Percentiles rank a stretch among this genome's conserved stretches.
Conservation (phyloP, 169 alveolate species). For the Plasmodium cynomolgi region DNA sequence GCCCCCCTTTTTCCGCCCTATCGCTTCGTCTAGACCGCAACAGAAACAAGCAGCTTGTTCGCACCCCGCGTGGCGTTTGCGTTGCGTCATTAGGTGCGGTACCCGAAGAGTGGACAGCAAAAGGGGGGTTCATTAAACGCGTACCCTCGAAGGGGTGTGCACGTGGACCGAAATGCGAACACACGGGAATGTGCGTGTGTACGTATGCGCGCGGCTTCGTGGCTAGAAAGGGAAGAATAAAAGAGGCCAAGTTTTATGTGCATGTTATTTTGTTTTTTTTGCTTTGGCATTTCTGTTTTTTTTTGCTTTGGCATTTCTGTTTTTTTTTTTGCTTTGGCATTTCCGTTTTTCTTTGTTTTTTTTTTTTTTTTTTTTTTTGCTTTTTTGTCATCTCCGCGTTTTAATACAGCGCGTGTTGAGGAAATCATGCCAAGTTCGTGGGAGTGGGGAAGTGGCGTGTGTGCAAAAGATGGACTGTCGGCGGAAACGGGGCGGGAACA, state of each 20-base stretch:
- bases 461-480: background rate
- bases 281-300: background rate
- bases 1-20: background rate
- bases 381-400: background rate
- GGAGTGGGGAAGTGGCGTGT: background rate
- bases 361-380: background rate
- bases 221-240: background rate
- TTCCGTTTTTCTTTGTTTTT: background rate
- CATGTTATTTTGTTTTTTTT: background rate
- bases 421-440: background rate
- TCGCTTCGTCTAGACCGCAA: background rate
- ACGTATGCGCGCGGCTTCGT: background rate
- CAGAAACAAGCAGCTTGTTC: background rate
- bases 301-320: background rate
- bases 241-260: background rate
- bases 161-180: background rate
- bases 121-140: background rate
- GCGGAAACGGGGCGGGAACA: background rate
- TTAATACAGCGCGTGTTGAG: constrained; percentile 3
- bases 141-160: background rate
- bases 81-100: background rate
- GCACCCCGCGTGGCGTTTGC: background rate
- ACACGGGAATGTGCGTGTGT: background rate
- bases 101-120: background rate
- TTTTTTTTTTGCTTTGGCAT: background rate